Conservation (phyloP, 2,329 filamentous ascomycete species). For the Diplodia scrobiculata region DNA sequence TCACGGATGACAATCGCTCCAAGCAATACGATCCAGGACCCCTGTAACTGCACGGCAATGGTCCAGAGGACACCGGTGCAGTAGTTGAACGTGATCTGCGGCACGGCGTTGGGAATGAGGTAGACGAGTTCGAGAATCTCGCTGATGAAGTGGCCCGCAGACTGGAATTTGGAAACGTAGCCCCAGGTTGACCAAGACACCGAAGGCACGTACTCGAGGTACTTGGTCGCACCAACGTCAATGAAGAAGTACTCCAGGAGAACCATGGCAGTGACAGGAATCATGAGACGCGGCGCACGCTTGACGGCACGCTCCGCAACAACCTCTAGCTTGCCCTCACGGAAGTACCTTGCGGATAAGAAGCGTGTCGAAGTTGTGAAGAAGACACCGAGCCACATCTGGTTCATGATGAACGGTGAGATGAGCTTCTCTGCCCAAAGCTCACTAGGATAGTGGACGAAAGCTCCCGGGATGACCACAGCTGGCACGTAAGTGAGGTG, state of each 20-base stretch:
- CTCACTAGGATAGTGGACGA: slow-evolving; percentile 47
- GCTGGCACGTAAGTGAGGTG: slow-evolving; percentile 49
- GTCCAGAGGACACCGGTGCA: slow-evolving; percentile 56
- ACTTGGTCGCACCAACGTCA: slow-evolving; percentile 49
- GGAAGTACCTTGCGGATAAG: slow-evolving; percentile 48
- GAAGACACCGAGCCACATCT: slow-evolving; percentile 54
- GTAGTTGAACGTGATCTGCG: slow-evolving; percentile 53
- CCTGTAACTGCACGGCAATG: slow-evolving; percentile 54
- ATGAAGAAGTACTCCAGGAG: slow-evolving; percentile 53
- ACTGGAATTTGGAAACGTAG: slow-evolving; percentile 46
- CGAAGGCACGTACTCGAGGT: slow-evolving; percentile 51
- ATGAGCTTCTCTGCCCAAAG: slow-evolving; percentile 48
- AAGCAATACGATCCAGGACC: slow-evolving; percentile 50
- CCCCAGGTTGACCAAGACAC: slow-evolving; percentile 55
- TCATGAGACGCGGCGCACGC: slow-evolving; percentile 51
- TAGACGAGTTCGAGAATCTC: slow-evolving; percentile 52
- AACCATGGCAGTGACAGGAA: slow-evolving; percentile 50
- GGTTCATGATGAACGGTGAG: slow-evolving; percentile 50
- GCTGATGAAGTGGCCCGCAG: slow-evolving; percentile 50
- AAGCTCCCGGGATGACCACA: slow-evolving; percentile 43
- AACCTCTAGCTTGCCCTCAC: slow-evolving; percentile 47
- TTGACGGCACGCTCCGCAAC: slow-evolving; percentile 51
- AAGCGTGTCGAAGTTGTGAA: slow-evolving; percentile 55
- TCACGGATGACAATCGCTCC: slow-evolving; percentile 50
- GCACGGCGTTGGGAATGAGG: slow-evolving; percentile 53